These are phyloP conservation scores for Pseudonitzschia pungens DNA, from an alignment of 108 stramenopile species.

Conservation along the genomic window DNA sequence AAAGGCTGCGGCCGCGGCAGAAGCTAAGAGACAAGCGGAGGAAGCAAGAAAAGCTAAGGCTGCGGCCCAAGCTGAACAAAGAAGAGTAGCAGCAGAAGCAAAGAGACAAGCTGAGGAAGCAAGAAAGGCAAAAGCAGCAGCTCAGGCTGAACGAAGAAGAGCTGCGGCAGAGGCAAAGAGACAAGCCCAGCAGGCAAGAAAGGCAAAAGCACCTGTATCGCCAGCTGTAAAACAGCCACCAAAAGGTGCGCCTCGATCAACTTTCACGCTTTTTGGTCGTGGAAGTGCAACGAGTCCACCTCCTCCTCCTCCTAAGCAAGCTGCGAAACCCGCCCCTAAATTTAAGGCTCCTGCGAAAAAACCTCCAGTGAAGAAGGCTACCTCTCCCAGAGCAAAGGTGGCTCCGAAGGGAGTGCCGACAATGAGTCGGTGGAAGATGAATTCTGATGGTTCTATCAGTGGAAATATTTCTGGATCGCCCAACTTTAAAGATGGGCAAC, in stretches of 20 bases:
- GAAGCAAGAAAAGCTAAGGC: slow-evolving; percentile 15
- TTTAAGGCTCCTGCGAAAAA: not conserved
- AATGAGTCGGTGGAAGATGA: slow-evolving; percentile 54
- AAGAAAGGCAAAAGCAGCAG: slow-evolving; percentile 31
- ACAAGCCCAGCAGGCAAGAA: slow-evolving; percentile 17
- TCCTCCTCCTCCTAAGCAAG: not conserved
- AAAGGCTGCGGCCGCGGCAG: slow-evolving; percentile 19
- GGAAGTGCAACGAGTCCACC: slow-evolving; percentile 14
- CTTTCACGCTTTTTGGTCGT: slow-evolving; percentile 46
- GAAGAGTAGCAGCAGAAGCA: slow-evolving; percentile 6
- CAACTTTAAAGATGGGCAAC: slow-evolving; percentile 64
- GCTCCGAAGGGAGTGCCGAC: slow-evolving; percentile 48
- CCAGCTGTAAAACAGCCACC: slow-evolving; percentile 39
- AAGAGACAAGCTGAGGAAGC: not conserved
- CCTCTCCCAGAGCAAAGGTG: not conserved
- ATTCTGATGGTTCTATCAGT: slow-evolving; percentile 61
- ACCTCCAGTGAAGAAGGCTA: not conserved
- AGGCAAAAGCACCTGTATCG: slow-evolving; percentile 11
- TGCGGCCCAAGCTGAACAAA: slow-evolving; percentile 11
- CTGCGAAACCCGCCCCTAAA: slow-evolving; percentile 6
- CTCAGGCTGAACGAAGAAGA: slow-evolving; percentile 15
- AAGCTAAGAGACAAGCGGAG: slow-evolving; percentile 19
- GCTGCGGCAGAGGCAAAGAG: slow-evolving; percentile 40
- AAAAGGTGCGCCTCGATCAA: slow-evolving; percentile 42
- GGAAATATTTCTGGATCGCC: slow-evolving; percentile 63